These are phyloP conservation scores for Cercospora berteroae DNA, from an alignment of 2,329 filamentous ascomycete genomes.

Conservation along the genomic window DNA sequence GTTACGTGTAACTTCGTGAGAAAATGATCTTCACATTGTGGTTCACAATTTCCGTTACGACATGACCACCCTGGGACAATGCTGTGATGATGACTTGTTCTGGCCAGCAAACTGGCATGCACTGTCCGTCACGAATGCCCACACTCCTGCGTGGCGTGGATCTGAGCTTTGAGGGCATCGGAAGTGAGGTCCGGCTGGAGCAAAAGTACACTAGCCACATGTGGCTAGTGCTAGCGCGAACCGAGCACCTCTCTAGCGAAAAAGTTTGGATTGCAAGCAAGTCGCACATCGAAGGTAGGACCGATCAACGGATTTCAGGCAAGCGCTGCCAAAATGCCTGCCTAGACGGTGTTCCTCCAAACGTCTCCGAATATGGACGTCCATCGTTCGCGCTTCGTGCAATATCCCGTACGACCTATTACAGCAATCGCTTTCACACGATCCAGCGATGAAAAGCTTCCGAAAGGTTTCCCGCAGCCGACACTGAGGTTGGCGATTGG, in stretches of 20 bases:
- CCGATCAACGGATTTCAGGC: neutral
- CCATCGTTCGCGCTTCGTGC: constrained; percentile 94
- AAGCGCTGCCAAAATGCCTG: neutral
- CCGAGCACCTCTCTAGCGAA: neutral
- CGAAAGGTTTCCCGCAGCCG: constrained; percentile 46
- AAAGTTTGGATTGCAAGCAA: neutral
- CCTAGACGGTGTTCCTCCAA: neutral
- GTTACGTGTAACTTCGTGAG: neutral
- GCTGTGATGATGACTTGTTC: neutral
- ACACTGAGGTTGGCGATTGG: constrained; percentile 81
- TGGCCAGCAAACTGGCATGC: neutral
- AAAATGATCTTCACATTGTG: neutral
- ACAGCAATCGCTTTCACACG: constrained; percentile 95
- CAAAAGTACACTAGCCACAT: neutral
- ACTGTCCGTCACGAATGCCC: neutral
- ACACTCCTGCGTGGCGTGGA: neutral
- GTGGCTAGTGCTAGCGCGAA: neutral
- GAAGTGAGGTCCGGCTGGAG: neutral
- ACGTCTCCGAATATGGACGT: constrained; percentile 69
- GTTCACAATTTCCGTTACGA: neutral
- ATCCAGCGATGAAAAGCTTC: constrained; percentile 48
- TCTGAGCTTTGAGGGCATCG: neutral
- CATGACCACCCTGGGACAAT: neutral
- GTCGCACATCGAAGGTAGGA: neutral
- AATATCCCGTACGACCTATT: constrained; percentile 86